Conservation (phyloP, 495 filamentous ascomycete species). For the Daldinia grandis region DNA sequence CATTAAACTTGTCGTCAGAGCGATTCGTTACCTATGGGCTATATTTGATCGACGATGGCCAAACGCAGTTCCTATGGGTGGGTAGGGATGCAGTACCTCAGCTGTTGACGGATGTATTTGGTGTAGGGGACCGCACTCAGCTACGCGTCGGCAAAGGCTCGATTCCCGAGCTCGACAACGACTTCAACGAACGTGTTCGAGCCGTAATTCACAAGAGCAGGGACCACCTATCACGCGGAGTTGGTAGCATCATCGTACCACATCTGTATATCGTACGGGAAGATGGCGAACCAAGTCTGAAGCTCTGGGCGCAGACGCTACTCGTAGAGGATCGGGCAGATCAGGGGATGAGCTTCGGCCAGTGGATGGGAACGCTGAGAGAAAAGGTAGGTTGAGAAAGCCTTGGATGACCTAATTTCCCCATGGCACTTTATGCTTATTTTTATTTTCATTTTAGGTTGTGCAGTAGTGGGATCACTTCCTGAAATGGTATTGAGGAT, state of each 20-base stretch:
- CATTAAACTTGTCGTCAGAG: constrained; percentile 86
- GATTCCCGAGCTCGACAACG: constrained; percentile 87
- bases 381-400: constrained; percentile 85
- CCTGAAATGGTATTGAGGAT: background rate
- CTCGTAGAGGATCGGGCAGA: constrained; percentile 95
- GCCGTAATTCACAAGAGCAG: constrained; percentile 90
- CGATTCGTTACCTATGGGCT: constrained; percentile 91
- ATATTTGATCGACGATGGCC: constrained; percentile 96
- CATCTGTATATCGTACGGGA: constrained; percentile 93
- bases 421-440: constrained; percentile 33
- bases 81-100: constrained; percentile 92
- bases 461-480: constrained; percentile 49
- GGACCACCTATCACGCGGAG: constrained; percentile 83
- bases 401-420: constrained; percentile 15
- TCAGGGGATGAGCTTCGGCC: constrained; percentile 86
- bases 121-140: constrained; percentile 76
- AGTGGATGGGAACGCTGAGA: constrained; percentile 90
- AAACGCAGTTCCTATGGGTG: constrained; percentile 98
- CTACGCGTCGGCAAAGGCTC: constrained; percentile 90
- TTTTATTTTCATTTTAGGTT: constrained; percentile 44
- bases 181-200: constrained; percentile 93
- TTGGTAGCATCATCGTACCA: constrained; percentile 89
- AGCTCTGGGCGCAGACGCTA: constrained; percentile 95
- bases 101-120: constrained; percentile 89
- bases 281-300: constrained; percentile 93